A percentile compares a stretch with the other conserved stretches of the same genome.
Conservation (phyloP, 2,329 filamentous ascomycete species). For the Cladosporium sp. region DNA sequence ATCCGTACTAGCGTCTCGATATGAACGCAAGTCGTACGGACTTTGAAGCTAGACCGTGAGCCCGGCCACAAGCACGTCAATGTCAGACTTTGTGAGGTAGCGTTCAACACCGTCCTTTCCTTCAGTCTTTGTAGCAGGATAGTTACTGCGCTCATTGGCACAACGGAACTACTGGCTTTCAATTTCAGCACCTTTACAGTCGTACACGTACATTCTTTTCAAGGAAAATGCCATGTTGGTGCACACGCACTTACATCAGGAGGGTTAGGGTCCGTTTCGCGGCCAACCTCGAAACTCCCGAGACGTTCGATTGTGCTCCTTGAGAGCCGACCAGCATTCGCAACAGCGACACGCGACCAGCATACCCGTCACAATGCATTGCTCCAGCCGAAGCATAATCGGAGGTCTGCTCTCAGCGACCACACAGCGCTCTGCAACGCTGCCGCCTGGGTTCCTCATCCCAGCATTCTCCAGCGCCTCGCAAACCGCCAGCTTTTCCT, state of each 20-base stretch:
- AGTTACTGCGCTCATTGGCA: background rate
- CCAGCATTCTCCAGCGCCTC: constrained; percentile 32
- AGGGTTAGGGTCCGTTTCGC: constrained; percentile 10
- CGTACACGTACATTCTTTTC: background rate
- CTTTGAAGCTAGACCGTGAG: too few species aligned
- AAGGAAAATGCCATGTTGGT: background rate
- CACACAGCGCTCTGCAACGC: constrained; percentile 18
- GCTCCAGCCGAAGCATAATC: constrained; percentile 18
- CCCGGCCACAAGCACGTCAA: background rate
- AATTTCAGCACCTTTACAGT: background rate
- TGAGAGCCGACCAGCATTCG: constrained; percentile 1
- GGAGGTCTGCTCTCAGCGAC: constrained; percentile 11
- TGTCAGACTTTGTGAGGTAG: background rate
- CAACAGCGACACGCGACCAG: constrained; percentile 6
- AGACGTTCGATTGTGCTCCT: constrained; percentile 7
- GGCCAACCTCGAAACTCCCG: background rate
- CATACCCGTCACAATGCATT: constrained; percentile 12
- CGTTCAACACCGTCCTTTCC: background rate
- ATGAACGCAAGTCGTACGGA: too few species aligned
- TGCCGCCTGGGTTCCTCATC: constrained; percentile 39
- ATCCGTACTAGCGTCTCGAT: too few species aligned
- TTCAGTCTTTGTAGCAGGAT: background rate
- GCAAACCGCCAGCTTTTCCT: constrained; percentile 32
- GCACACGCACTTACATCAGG: background rate
- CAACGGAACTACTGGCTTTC: background rate